phyloP scores from a whole-genome alignment of 2,329 filamentous ascomycete species.

The Aspergillus piperis region DNA sequence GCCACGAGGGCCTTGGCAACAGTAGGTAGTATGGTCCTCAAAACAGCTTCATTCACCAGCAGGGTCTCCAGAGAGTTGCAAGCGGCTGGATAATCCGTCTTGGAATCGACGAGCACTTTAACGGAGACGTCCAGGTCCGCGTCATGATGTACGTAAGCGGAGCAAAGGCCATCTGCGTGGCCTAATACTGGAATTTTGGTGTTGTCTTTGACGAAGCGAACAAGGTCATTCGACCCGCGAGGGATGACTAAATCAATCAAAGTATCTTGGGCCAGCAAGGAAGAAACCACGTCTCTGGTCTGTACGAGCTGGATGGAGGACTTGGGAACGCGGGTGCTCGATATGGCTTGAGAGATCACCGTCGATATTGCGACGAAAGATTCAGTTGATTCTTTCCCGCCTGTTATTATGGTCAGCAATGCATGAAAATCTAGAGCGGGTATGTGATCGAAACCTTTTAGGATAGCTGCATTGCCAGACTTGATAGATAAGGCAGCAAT shows the following conservation, averaged over 20 bases:
- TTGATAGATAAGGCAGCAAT: slow-evolving; percentile 95
- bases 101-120: slow-evolving; percentile 82
- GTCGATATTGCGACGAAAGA: slow-evolving; percentile 91
- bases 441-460: slow-evolving; percentile 65
- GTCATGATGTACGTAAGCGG: slow-evolving; percentile 78
- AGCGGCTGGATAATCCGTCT: slow-evolving; percentile 90
- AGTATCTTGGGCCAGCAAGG: slow-evolving; percentile 80
- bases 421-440: background rate
- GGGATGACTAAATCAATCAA: slow-evolving; percentile 96
- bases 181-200: slow-evolving; percentile 95
- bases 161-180: slow-evolving; percentile 91
- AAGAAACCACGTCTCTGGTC: slow-evolving; percentile 84
- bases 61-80: slow-evolving; percentile 95
- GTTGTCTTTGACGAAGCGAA: slow-evolving; percentile 82
- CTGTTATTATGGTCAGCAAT: slow-evolving; percentile 41
- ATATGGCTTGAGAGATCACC: slow-evolving; percentile 77
- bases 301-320: slow-evolving; percentile 90
- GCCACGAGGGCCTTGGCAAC: slow-evolving; percentile 73
- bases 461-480: slow-evolving; percentile 92
- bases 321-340: slow-evolving; percentile 73
- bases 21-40: slow-evolving; percentile 66
- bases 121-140: slow-evolving; percentile 72
- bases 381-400: slow-evolving; percentile 91
- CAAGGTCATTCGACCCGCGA: slow-evolving; percentile 84
- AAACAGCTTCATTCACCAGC: slow-evolving; percentile 73